Evolutionary conservation across 352 stramenopile genomes (phyloP).

Genomic region (Elongisporangium undulatum): DNA sequence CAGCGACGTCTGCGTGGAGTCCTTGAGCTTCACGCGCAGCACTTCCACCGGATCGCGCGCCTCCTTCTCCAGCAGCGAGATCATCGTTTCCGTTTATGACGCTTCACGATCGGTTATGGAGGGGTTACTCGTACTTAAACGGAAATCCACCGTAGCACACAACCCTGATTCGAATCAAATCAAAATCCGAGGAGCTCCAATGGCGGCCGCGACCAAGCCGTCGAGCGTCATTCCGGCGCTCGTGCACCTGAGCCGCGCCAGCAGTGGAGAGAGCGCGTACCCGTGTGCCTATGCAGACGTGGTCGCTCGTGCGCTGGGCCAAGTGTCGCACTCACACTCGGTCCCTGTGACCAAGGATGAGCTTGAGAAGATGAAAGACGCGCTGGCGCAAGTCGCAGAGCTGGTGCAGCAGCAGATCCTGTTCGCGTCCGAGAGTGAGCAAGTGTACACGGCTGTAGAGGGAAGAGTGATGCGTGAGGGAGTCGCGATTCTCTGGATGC

Average conservation of each 20-base stretch:
- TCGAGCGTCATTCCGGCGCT: slow-evolving; percentile 2
- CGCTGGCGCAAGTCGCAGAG: slow-evolving; percentile 29
- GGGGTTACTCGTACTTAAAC: background rate
- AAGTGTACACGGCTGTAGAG: slow-evolving; percentile 19
- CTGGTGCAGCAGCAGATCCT: slow-evolving; percentile 38
- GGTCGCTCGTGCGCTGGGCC: slow-evolving; percentile 28
- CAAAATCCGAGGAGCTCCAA: background rate
- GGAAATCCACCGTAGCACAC: too few relatives aligned
- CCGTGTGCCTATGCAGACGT: slow-evolving; percentile 25
- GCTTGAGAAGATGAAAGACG: slow-evolving; percentile 27
- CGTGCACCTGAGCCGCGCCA: slow-evolving; percentile 2
- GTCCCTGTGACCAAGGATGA: slow-evolving; percentile 38
- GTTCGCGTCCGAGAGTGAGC: slow-evolving; percentile 12
- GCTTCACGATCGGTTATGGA: background rate
- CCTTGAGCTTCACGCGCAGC: slow-evolving; percentile 76
- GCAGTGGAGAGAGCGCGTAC: background rate
- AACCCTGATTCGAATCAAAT: too few relatives aligned
- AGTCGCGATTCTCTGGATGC: slow-evolving; percentile 48
- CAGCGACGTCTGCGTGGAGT: slow-evolving; percentile 75
- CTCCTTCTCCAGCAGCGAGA: slow-evolving; percentile 81
- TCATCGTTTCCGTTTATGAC: slow-evolving; percentile 27
- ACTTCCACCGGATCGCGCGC: slow-evolving; percentile 79
- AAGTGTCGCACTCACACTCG: slow-evolving; percentile 39
- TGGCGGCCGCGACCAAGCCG: background rate
- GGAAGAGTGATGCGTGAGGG: slow-evolving; percentile 25